Conservation (phyloP, 768 basidiomycete genomes). For the Lentinus brumalis region DNA sequence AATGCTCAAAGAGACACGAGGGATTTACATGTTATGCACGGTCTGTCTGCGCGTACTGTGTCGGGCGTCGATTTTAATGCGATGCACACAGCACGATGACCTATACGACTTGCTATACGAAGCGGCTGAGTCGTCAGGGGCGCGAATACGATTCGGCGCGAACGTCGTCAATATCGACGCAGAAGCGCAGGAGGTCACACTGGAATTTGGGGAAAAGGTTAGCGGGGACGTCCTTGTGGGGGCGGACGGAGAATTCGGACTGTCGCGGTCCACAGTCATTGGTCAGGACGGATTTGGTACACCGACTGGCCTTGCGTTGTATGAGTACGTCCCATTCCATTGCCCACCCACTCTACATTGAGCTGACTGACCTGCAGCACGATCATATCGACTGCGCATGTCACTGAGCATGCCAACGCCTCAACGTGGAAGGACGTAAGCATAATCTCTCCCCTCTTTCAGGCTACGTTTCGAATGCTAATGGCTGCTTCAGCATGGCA, state of each 20-base stretch:
- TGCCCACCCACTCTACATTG: background rate
- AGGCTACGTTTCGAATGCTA: background rate
- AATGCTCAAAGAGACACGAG: conserved; percentile 32
- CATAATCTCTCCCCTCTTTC: too few species aligned
- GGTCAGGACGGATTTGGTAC: conserved; percentile 15
- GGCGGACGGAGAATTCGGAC: conserved; percentile 36
- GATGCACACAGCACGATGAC: conserved; percentile 30
- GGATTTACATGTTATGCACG: conserved; percentile 33
- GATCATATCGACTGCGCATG: background rate
- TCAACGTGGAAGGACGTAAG: background rate
- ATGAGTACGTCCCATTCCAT: conserved; percentile 25
- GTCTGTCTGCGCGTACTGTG: conserved; percentile 19
- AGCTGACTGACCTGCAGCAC: background rate
- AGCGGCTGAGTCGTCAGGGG: conserved; percentile 31
- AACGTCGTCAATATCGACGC: conserved; percentile 29
- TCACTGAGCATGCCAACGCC: conserved; percentile 1
- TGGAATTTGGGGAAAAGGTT: conserved; percentile 33
- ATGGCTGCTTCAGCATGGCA: conserved; percentile 2
- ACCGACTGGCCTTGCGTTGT: conserved; percentile 27
- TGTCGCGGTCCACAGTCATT: conserved; percentile 20
- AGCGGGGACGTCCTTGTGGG: conserved; percentile 38
- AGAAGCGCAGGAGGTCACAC: conserved; percentile 25
- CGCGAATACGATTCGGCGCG: conserved; percentile 27
- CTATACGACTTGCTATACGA: conserved; percentile 36
- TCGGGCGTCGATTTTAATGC: background rate